Percentiles rank a stretch among this genome's conserved stretches.
These are phyloP conservation scores for Boletales sp. DNA, from an alignment of 768 basidiomycete species.

Conservation along the genomic window DNA sequence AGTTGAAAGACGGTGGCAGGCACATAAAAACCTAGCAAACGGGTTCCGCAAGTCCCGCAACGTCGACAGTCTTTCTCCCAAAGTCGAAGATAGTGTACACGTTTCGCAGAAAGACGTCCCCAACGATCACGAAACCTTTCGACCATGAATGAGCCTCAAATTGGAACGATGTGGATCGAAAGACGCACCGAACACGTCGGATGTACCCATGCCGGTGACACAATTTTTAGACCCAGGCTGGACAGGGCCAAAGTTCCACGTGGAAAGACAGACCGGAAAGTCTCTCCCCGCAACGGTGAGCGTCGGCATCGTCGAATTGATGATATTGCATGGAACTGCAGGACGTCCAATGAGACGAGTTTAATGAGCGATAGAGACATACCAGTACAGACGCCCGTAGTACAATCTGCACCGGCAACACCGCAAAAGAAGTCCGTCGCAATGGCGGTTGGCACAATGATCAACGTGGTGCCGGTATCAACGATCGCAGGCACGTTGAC, in stretches of 20 bases:
- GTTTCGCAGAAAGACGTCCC: conserved; percentile 25
- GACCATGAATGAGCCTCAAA: background rate
- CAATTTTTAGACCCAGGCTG: conserved; percentile 20
- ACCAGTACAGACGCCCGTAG: conserved; percentile 32
- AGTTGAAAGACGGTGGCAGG: no score
- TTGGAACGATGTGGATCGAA: background rate
- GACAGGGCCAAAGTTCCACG: conserved; percentile 38
- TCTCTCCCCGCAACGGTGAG: conserved; percentile 34
- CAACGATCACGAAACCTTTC: conserved; percentile 21
- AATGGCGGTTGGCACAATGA: conserved; percentile 11
- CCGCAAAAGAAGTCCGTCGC: conserved; percentile 23
- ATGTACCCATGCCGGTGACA: conserved; percentile 26
- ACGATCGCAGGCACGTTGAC: conserved; percentile 22
- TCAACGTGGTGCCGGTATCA: conserved; percentile 30
- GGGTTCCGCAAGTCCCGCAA: conserved; percentile 26
- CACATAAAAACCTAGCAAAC: background rate
- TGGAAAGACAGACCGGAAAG: conserved; percentile 30
- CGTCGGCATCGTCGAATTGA: conserved; percentile 16
- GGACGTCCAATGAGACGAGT: background rate
- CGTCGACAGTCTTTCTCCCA: conserved; percentile 30
- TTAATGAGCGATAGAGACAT: background rate
- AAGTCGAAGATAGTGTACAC: conserved; percentile 28
- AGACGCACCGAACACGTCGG: conserved; percentile 4
- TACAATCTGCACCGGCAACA: conserved; percentile 19
- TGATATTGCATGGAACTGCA: conserved; percentile 17